These are phyloP conservation scores for Paraurostyla sp. DNA, from an alignment of 73 alveolate genomes.

Conservation along the genomic window DNA sequence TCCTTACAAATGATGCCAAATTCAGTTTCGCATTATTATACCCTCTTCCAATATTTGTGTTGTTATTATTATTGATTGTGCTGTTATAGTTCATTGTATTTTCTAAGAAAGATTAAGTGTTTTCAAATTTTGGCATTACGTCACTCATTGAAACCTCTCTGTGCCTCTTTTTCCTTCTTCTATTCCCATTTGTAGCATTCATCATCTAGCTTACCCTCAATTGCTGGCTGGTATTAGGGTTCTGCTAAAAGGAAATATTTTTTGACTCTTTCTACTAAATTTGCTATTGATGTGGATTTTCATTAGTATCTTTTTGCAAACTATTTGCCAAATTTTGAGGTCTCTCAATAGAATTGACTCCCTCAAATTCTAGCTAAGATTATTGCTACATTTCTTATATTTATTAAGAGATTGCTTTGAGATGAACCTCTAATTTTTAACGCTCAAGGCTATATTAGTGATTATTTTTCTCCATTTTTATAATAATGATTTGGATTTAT, in stretches of 20 bases:
- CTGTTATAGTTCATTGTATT: constrained; percentile 9
- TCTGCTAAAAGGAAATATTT: no score
- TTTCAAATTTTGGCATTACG: constrained; percentile 53
- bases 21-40: background rate
- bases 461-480: constrained; percentile 1
- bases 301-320: background rate
- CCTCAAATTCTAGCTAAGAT: background rate
- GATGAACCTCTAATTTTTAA: background rate
- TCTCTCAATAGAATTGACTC: background rate
- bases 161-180: constrained; percentile 17
- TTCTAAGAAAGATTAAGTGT: background rate
- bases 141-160: constrained; percentile 44
- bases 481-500: no score
- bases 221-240: no score
- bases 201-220: background rate
- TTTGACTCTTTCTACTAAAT: background rate
- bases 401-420: background rate
- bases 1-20: background rate
- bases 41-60: background rate
- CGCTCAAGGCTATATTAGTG: background rate
- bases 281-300: background rate
- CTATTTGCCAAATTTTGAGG: background rate
- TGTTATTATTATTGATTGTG: background rate
- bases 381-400: constrained; percentile 9
- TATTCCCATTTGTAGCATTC: background rate